A percentile compares a stretch with the other conserved stretches of the same genome.
These are phyloP conservation scores for Salicornia ramosissima DNA, from an alignment of 148 eudicot genomes.

Conservation along the genomic window DNA sequence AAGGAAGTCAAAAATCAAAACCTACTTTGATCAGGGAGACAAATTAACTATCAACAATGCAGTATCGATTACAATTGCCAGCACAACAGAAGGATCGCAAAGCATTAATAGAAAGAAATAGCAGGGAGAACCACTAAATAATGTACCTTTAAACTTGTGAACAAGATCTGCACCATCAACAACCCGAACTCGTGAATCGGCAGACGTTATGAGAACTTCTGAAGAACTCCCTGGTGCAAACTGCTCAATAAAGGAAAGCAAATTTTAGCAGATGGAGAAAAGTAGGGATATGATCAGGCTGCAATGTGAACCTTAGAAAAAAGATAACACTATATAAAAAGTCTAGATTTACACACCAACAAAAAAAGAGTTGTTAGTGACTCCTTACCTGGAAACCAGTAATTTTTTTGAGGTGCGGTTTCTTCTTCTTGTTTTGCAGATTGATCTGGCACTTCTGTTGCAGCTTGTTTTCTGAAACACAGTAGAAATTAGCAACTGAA, in stretches of 20 bases:
- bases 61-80: background rate
- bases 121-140: background rate
- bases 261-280: conserved; percentile 4
- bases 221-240: conserved; percentile 88
- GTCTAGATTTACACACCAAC: background rate
- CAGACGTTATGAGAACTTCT: conserved; percentile 87
- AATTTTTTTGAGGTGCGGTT: conserved; percentile 77
- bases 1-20: background rate
- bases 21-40: background rate
- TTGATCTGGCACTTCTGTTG: conserved; percentile 63
- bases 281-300: background rate
- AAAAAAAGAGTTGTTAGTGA: background rate
- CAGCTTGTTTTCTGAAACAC: conserved; percentile 61
- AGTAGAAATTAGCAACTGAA: background rate
- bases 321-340: background rate
- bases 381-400: conserved; percentile 86
- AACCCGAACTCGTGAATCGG: conserved; percentile 89
- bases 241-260: conserved; percentile 38
- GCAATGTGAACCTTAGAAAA: background rate
- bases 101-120: conserved; percentile 8
- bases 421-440: conserved; percentile 87
- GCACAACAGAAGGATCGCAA: background rate
- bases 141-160: conserved; percentile 86
- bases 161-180: conserved; percentile 72
- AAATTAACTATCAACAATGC: background rate